These are phyloP conservation scores for Naganishia kalamii DNA, from an alignment of 768 basidiomycete species.

Conservation along the genomic window DNA sequence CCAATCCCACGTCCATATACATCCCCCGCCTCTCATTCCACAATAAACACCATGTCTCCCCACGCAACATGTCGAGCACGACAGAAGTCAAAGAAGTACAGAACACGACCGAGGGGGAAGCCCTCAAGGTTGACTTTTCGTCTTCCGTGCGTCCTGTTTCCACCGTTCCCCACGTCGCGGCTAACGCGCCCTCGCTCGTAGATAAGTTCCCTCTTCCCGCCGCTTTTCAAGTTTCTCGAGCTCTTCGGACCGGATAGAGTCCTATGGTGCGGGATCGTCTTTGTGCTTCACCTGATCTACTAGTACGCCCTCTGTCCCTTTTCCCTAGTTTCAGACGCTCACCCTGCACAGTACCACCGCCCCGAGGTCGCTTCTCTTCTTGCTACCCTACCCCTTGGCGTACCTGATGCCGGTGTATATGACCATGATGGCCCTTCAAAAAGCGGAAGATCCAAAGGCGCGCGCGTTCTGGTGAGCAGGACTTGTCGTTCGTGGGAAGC, in stretches of 20 bases:
- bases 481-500: not conserved
- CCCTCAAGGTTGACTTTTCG: constrained; percentile 2
- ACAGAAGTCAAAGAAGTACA: not conserved
- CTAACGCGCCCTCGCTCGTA: not conserved
- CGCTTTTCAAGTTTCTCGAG: constrained; percentile 9
- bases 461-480: constrained; percentile 11
- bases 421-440: constrained; percentile 14
- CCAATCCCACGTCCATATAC: no score
- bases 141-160: not conserved
- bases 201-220: constrained; percentile 15
- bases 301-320: constrained; percentile 5
- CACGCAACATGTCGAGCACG: constrained; percentile 3
- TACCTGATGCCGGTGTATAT: constrained; percentile 19
- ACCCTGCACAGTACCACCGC: not conserved
- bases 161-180: not conserved
- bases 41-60: no score
- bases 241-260: constrained; percentile 12
- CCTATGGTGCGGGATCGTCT: constrained; percentile 5
- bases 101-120: constrained; percentile 7
- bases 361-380: constrained; percentile 7
- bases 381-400: constrained; percentile 12
- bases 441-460: constrained; percentile 1
- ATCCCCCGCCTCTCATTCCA: no score
- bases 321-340: no score
- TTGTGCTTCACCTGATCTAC: not conserved